Base-by-base conservation (phyloP, 768 basidiomycete species). In the Pisolithus marmoratus region DNA sequence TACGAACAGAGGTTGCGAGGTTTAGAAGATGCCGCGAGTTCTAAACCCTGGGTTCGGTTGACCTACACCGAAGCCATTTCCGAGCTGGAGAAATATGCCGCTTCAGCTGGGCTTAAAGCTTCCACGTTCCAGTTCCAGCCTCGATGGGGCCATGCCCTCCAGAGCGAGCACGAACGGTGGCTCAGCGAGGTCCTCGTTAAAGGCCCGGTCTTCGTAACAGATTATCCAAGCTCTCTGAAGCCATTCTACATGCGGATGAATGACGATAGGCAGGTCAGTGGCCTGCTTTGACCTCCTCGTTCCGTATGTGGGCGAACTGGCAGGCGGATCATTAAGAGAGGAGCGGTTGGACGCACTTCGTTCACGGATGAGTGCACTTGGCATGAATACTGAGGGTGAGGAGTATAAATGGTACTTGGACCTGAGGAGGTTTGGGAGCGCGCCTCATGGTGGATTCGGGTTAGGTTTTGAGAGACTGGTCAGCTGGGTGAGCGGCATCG, bases 271-370 rank as follows among this genome's bases (percentile, higher is more conserved):
- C 41, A 56, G 62, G 54, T 87, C 90, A 0, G 92, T 91, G 3
- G 91, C 86, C n/a, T 98, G 95, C 70, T 96, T 99, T 61, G 96
- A 99, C 64, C 76, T 99, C 17, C 78, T 99, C 48, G 82, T 98
- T 5, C 96, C 95, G 0, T 70, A 78, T 22, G 71, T 93, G 1
- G 95, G 95, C 4, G 96, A 99, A 70, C 77, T 99, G 20, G 87
- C 81, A 0, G 96, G 96, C 1, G 96, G 96, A 4, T 94, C 91
- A 38, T 74, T 98, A 37, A 79, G 96, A 54, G 88, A 94, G 64
- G 90, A 94, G 59, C 75, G 90, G 37, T 52, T 70, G 36, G 76
- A 76, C 11, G 60, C 75, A 11, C 70, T 94, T 24, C 64, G 72
- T 51, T 63, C 60, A 23, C 74, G 75, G 40, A 80, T 96, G 74